Conservation (phyloP, 1,139 yeast genomes). For the Zhuliangozyma blackwelliae region DNA sequence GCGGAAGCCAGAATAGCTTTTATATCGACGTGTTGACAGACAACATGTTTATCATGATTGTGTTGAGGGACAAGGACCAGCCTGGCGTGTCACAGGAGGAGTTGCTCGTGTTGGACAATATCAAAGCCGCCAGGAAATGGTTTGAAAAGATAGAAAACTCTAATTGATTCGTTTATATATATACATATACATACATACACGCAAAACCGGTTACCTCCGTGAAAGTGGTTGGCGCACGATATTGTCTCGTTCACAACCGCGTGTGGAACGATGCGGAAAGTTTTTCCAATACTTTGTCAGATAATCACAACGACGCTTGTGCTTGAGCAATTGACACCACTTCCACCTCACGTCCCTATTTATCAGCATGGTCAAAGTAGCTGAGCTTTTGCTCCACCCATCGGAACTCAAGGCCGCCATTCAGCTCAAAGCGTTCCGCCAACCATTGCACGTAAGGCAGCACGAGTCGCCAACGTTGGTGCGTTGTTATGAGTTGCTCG, state of each 20-base stretch:
- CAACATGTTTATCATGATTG: slow-evolving; percentile 74
- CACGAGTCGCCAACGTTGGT: slow-evolving; percentile 35
- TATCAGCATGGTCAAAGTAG: slow-evolving; percentile 57
- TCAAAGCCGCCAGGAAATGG: slow-evolving; percentile 62
- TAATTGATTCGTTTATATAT: background rate
- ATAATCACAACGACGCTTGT: too few relatives aligned
- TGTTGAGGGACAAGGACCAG: slow-evolving; percentile 33
- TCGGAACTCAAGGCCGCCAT: slow-evolving; percentile 64
- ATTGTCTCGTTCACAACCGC: too few relatives aligned
- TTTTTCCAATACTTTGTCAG: too few relatives aligned
- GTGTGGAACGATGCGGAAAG: too few relatives aligned
- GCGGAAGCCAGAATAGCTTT: slow-evolving; percentile 68
- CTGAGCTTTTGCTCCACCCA: slow-evolving; percentile 66
- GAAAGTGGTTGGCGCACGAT: too few relatives aligned
- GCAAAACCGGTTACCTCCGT: too few relatives aligned
- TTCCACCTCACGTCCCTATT: background rate
- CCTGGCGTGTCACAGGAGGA: slow-evolving; percentile 46
- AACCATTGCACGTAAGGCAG: slow-evolving; percentile 52
- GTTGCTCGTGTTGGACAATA: slow-evolving; percentile 60
- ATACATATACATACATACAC: too few relatives aligned
- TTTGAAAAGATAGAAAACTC: slow-evolving; percentile 54
- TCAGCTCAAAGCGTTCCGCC: slow-evolving; percentile 53
- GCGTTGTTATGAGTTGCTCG: slow-evolving; percentile 68
- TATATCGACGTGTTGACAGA: slow-evolving; percentile 65
- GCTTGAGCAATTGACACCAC: too few relatives aligned